Evolutionary conservation across 805 yeast genomes (phyloP).

Genomic region (Ogataea corticis): DNA sequence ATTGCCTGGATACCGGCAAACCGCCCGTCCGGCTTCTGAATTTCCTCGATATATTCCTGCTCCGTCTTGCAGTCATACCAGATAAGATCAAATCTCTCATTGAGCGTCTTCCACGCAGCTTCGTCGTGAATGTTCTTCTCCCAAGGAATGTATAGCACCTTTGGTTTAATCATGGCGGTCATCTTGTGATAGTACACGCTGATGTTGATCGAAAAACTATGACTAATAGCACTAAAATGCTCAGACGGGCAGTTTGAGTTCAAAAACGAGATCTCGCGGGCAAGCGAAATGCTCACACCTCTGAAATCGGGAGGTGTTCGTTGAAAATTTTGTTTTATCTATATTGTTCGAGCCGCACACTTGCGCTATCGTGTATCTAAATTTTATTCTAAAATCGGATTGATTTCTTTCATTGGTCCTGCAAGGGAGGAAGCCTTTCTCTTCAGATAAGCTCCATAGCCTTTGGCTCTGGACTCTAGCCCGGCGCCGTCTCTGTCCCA

Average conservation of each 20-base stretch:
- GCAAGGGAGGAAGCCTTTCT: constrained; percentile 28
- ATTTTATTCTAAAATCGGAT: constrained; percentile 20
- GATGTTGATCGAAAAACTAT: no score
- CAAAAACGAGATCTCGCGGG: no score
- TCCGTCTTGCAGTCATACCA: constrained; percentile 35
- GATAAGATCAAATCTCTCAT: constrained; percentile 38
- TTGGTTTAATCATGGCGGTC: constrained; percentile 24
- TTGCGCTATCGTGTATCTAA: constrained; percentile 1
- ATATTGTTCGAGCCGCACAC: not conserved
- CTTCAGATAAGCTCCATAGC: constrained; percentile 29
- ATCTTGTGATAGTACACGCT: not conserved
- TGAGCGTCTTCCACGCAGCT: constrained; percentile 37
- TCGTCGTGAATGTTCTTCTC: constrained; percentile 39
- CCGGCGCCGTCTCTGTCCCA: constrained; percentile 34
- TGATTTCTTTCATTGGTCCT: constrained; percentile 25
- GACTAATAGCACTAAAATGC: no score
- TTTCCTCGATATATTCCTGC: constrained; percentile 37
- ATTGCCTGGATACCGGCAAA: constrained; percentile 39
- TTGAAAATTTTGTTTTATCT: no score
- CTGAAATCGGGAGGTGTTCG: no score
- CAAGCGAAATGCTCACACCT: no score
- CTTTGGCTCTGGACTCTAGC: constrained; percentile 13
- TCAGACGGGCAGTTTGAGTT: no score
- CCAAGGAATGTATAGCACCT: constrained; percentile 40
- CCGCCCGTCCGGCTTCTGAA: constrained; percentile 36